Base-by-base conservation (phyloP, 192 early-diverging fungal genomes). In the Coemansia sp. region DNA sequence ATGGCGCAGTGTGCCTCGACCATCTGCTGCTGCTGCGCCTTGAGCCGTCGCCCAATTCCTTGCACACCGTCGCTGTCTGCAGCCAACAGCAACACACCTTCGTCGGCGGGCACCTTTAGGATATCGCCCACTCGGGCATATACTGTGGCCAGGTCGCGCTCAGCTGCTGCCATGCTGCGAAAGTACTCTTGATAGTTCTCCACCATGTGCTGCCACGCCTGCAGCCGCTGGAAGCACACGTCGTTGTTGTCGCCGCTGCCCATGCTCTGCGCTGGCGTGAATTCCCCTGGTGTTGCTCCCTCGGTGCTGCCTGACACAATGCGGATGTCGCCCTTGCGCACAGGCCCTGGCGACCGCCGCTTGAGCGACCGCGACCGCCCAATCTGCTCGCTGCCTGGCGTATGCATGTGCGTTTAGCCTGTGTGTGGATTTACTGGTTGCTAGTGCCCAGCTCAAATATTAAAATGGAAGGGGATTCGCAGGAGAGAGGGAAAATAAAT, bases 291-390 rank as follows among this genome's bases (percentile, higher is more conserved):
- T 6, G 59, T 52, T 25, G 41, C 65, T 12, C 41, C 14, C 43
- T 47, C 47, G 38, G 39, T 8, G 52, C 52, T 47, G 50, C 58
- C 57, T 0, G 73, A n/a, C 19, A 80, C 57, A 1, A 74, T 50
- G 47, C 77, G 67, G 54, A 80, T 80, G 50, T 80, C 77, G 72
- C 65, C 62, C 45, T 80, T 80, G 72, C 77, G 72, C 32, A 80
- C 77, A 14, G 59, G 49, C 1, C 45, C 29, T 24, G 27, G 50
- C 25, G 62, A 60, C 50, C 62, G 62, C 38, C 62, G 21, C 49
- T 59, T 59, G 22, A 59, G 57, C 57, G 57, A 59, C 57, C 22
- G 57, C 39, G 57, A 25, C 57, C 57, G 39, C 19, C 39, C 23
- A n/a, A 25, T 19, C 3, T 39, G 57, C 29, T 41, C 50, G 51